A percentile compares a stretch with the other conserved stretches of the same genome.
Evolutionary conservation across 202 grass and related monocot species (phyloP).

Genomic region (Setaria italica): DNA sequence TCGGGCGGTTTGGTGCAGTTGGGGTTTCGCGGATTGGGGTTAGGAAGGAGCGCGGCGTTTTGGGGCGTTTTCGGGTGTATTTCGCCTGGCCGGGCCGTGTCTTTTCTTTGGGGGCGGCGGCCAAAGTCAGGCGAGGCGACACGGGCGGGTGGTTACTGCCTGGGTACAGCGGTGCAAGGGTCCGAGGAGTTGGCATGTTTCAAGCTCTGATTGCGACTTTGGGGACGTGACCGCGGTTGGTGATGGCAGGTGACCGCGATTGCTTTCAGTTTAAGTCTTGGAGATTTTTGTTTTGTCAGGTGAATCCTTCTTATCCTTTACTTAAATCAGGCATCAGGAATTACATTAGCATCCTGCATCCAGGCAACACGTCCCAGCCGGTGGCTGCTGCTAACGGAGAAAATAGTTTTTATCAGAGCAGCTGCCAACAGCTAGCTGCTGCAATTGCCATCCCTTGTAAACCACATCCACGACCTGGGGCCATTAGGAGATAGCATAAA

Average conservation of each 20-base stretch:
- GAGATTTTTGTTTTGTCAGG: not conserved
- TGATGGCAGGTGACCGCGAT: not conserved
- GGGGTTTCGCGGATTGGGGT: no score
- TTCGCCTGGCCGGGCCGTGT: not conserved
- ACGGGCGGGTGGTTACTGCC: not conserved
- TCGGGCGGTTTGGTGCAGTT: not conserved
- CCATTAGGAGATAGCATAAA: not conserved
- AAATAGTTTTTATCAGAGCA: not conserved
- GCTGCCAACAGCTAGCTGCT: not conserved
- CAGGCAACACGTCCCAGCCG: no score
- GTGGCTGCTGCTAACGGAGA: not conserved
- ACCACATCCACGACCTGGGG: not conserved
- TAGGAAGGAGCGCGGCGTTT: not conserved
- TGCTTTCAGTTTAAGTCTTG: constrained; percentile 9
- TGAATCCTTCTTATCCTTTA: not conserved
- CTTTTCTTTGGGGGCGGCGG: not conserved
- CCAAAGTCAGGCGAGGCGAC: not conserved
- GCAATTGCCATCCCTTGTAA: not conserved
- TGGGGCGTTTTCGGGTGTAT: not conserved
- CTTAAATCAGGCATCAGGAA: not conserved
- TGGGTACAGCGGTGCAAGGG: constrained; percentile 1
- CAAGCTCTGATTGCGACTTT: not conserved
- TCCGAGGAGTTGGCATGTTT: not conserved
- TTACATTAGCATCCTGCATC: not conserved
- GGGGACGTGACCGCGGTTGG: not conserved